Evolutionary conservation across 495 filamentous ascomycete genomes (phyloP), one percentile per base, ranked within the genome.

Genomic region (Tricharina praecox): DNA sequence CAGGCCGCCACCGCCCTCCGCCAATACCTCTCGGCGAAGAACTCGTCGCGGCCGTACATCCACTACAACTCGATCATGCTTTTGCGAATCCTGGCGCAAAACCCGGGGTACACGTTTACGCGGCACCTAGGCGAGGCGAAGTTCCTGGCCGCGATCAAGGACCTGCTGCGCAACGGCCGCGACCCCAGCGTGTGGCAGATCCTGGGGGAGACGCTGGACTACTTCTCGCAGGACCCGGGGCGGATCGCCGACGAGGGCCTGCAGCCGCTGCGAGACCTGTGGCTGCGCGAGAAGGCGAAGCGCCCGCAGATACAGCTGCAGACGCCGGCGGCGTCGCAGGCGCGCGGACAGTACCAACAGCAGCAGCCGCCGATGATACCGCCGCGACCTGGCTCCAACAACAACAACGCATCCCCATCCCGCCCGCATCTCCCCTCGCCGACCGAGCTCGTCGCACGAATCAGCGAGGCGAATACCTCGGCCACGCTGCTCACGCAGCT

Each of bases 401-500:
- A n/a, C 50, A 30, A 7, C 47, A 51, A 30, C 69, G 44, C 58
- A 65, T 2, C 62, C 64, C 30, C 52, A 56, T 23, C 72, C 66
- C 58, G 57, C 50, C 47, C 64, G 50, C 63, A 43, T 25, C 72
- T 97, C 2, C 92, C 90, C 0, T 59, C 75, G 4, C 78, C 82
- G 1, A 66, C 74, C n/a, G 92, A 96, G 63, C 70, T 99, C 1
- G 75, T 80, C 0, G 77, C 78, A 39, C 74, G 90, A 11, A 73
- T 99, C 40, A 81, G 90, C 58, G 90, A 99, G 64, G 88, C 87
- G 1, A 74, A 75, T 40, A 93, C 82, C 2, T 85, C 84, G 2
- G 86, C 87, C 3, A 87, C 85, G 56, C 74, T 99, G 18, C 79
- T 99, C 10, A 73, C 81, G 26, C 90, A 99, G 62, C 77, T 93